Evolutionary conservation across 768 basidiomycete genomes (phyloP).

Genomic region (Lactarius akahatsu): DNA sequence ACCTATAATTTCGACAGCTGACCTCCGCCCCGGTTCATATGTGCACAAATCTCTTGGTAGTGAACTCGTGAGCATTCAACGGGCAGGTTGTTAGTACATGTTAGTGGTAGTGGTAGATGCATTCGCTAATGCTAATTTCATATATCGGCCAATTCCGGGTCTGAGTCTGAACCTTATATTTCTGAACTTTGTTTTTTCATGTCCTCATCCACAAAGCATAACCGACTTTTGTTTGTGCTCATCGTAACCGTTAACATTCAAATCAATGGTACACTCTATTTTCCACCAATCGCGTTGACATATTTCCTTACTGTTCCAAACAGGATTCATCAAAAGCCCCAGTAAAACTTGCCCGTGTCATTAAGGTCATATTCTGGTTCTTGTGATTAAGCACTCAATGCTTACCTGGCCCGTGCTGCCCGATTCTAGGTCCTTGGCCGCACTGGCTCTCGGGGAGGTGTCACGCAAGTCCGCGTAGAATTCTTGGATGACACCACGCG

Average conservation of each 20-base stretch:
- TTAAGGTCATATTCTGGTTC: conserved; percentile 61
- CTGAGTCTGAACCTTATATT: conserved; percentile 19
- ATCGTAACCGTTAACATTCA: conserved; percentile 20
- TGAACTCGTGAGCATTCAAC: not conserved
- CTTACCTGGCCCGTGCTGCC: conserved; percentile 25
- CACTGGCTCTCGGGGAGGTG: conserved; percentile 98
- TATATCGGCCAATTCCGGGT: conserved; percentile 6
- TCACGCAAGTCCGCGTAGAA: conserved; percentile 98
- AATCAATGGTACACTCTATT: conserved; percentile 34
- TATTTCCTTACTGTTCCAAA: conserved; percentile 28
- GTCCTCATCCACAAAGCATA: not conserved
- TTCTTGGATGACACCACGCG: conserved; percentile 97
- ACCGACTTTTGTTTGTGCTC: not conserved
- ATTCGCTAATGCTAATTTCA: not conserved
- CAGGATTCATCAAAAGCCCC: conserved; percentile 87
- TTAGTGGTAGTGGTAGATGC: not conserved
- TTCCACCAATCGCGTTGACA: not conserved
- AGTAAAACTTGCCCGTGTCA: conserved; percentile 97
- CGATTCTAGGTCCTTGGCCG: conserved; percentile 84
- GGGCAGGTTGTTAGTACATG: too few relatives aligned
- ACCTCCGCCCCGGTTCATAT: not conserved
- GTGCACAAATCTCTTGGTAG: not conserved
- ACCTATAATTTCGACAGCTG: not conserved
- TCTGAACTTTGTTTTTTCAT: conserved; percentile 20
- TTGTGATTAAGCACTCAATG: conserved; percentile 4